Base-by-base conservation (phyloP, 139 green algal genomes). In the Diplosphaera chodatii region DNA sequence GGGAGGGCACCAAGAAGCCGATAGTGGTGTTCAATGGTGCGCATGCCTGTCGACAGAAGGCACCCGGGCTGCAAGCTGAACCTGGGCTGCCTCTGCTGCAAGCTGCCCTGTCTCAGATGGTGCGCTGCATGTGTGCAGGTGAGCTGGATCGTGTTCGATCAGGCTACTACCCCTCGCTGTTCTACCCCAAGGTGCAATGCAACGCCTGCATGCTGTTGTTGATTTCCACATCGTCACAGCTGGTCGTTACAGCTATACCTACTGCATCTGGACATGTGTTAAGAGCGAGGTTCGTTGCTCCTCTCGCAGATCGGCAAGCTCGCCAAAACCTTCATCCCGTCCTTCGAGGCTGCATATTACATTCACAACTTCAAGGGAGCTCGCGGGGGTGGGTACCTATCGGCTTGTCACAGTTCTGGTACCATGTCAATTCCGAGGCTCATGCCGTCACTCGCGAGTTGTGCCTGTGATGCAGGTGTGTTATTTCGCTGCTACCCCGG, bases 291-390 rank as follows among this genome's bases (percentile, higher is more conserved):
- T n/a, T n/a, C n/a, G n/a, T n/a, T n/a, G n/a, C n/a, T n/a, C n/a
- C n/a, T n/a, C n/a, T n/a, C 10, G 37, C 37, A 48, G 37, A 48
- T 48, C 10, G 37, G 37, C 37, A 48, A 82, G 69, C 66, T 92
- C 16, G 81, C 73, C 20, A 81, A 80, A 63, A 84, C 80, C 32
- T 86, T 93, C 37, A 32, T 96, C 3, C 90, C 90, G 0, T 3
- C 77, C 0, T 85, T 89, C 30, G 74, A 85, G 63, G 64, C 77
- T 15, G 87, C 82, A 0, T 96, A 89, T 72, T 96, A 96, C 81
- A 87, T 96, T 16, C 88, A 93, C 79, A 96, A 96, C 76, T 95
- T 96, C 82, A 96, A 96, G 78, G 90, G 90, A 28, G 82, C 64
- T 2, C 32, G 66, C 2, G 78, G 74, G 70, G 85, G 82, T 86